Percentiles rank a stretch among this genome's conserved stretches.
Conservation (phyloP, 2,329 filamentous ascomycete genomes). For the Sodiomyces alkalinus region DNA sequence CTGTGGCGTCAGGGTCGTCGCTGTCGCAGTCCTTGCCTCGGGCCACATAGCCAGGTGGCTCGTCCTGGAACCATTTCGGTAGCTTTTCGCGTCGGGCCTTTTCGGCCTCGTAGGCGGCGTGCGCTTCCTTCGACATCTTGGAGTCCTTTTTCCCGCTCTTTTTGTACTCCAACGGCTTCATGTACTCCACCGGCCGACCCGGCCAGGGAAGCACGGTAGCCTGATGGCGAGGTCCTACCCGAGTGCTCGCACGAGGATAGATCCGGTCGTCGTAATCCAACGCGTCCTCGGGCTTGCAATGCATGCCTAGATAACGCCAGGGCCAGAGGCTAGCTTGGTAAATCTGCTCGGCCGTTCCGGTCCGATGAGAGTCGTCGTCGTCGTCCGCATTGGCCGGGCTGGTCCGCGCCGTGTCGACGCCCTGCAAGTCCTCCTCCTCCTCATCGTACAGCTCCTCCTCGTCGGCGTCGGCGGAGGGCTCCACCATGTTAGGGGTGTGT, state of each 20-base stretch:
- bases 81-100: conserved; percentile 64
- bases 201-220: conserved; percentile 76
- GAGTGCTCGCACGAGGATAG: conserved; percentile 86
- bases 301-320: conserved; percentile 87
- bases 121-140: conserved; percentile 65
- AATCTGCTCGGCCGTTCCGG: conserved; percentile 69
- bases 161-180: conserved; percentile 77
- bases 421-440: conserved; percentile 53
- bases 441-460: conserved; percentile 50
- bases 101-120: conserved; percentile 68
- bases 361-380: conserved; percentile 37
- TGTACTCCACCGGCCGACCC: conserved; percentile 74
- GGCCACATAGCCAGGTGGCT: conserved; percentile 69
- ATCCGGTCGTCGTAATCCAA: conserved; percentile 96
- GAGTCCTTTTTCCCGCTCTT: conserved; percentile 65
- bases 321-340: conserved; percentile 92
- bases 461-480: conserved; percentile 50
- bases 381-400: conserved; percentile 51
- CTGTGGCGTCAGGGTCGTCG: conserved; percentile 60
- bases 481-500: conserved; percentile 62
- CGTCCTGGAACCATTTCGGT: conserved; percentile 88
- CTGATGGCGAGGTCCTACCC: conserved; percentile 82
- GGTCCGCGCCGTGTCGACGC: conserved; percentile 40
- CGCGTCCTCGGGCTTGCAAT: conserved; percentile 89
- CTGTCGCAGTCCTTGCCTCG: conserved; percentile 66